Base-by-base conservation (phyloP, 768 basidiomycete genomes). In the Russula sp. region DNA sequence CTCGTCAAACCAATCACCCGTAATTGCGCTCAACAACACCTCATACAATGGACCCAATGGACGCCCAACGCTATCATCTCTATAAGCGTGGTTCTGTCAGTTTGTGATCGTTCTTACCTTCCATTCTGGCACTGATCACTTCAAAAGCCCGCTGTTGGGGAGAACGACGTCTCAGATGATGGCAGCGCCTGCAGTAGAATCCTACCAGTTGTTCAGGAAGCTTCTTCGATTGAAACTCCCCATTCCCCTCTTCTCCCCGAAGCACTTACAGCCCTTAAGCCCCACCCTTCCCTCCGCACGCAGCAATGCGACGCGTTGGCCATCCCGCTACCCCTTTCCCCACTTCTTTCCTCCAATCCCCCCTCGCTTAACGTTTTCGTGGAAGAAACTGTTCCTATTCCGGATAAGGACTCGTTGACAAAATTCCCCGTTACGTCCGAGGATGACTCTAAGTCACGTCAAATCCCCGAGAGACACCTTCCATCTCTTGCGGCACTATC, bases 61-160 rank as follows among this genome's bases (percentile, higher is more conserved):
- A 62, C 7, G 50, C 61, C 14, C 61, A 62, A 58, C 61, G 61
- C 50, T 62, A 62, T 47, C 50, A 62, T 10, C 50, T 38, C 35
- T 52, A 56, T 14, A 51, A 41, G 38, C 56, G 55, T 36, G 7
- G 5, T 34, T 34, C 50, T 34, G 61, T 62, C 14, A 58, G 61
- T 61, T 58, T 39, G 38, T 47, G 16, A 16, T 16, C 49, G 8
- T 39, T 52, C 18, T 41, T 11, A 8, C 13, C 36, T 52, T 38
- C 25, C 29, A 7, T 52, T n/a, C 50, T 18, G 2, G 9, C 16
- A 39, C 56, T 58, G 20, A 62, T 42, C n/a, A 9, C n/a, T 46
- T 45, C 29, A 22, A 47, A 29, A 62, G 61, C 50, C 56, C 43
- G 7, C 36, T n/a, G 32, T 14, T 34, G 61, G 52, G 10, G 61